Conservation (phyloP, 1,139 yeast genomes). For the Pneumocystis carinii region DNA sequence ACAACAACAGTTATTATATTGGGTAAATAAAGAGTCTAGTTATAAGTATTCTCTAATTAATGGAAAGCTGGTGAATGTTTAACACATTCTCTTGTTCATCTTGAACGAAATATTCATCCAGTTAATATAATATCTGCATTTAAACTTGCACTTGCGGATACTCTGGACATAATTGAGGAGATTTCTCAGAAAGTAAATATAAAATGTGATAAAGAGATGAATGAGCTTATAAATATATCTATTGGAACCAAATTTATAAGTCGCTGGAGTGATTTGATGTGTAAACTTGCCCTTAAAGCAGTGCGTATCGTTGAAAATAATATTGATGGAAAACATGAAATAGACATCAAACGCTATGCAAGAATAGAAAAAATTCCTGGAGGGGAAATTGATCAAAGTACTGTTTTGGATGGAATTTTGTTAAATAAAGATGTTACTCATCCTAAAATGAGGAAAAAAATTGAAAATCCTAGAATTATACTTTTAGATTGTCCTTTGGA, state of each 20-base stretch:
- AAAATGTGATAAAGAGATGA: constrained; percentile 73
- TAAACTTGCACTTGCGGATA: constrained; percentile 81
- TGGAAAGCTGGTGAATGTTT: constrained; percentile 82
- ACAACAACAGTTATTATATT: constrained; percentile 75
- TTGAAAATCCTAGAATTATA: constrained; percentile 77
- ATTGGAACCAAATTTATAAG: constrained; percentile 92
- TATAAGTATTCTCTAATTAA: constrained; percentile 25
- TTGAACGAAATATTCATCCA: constrained; percentile 90
- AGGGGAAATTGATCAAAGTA: constrained; percentile 82
- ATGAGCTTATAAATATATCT: constrained; percentile 70
- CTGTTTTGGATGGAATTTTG: constrained; percentile 79
- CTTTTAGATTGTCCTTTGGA: constrained; percentile 92
- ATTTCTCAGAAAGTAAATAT: constrained; percentile 78
- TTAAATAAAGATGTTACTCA: constrained; percentile 94
- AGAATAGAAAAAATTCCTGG: constrained; percentile 95
- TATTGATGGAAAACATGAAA: constrained; percentile 55
- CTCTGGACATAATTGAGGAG: constrained; percentile 70
- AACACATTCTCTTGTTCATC: constrained; percentile 86
- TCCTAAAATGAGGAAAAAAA: constrained; percentile 86
- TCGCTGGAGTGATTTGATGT: constrained; percentile 87
- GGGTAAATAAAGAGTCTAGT: constrained; percentile 14
- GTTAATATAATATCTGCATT: constrained; percentile 90
- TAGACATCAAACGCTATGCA: constrained; percentile 84
- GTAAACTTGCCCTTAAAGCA: constrained; percentile 72
- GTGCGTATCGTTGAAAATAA: constrained; percentile 67